Evolutionary conservation across 2,329 filamentous ascomycete genomes (phyloP).

Genomic region (Ploettnerulaceae sp.): DNA sequence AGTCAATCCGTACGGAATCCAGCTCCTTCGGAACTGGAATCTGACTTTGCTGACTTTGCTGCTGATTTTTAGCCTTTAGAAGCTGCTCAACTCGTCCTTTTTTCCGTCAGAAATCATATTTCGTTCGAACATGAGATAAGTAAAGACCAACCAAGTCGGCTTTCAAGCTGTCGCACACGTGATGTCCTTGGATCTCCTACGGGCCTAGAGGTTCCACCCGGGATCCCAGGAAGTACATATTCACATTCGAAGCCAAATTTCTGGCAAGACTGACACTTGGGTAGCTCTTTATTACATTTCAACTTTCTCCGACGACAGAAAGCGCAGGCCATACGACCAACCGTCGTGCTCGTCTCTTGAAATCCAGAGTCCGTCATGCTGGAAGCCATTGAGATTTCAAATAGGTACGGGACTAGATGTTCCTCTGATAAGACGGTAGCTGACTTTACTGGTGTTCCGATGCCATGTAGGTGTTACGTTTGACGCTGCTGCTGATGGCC

Average conservation of each 20-base stretch:
- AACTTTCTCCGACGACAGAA: slow-evolving; percentile 15
- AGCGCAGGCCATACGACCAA: slow-evolving; percentile 8
- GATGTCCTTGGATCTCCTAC: slow-evolving; percentile 3
- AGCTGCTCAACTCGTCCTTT: slow-evolving; percentile 11
- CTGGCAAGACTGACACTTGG: slow-evolving; percentile 13
- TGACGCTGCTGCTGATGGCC: too few species aligned
- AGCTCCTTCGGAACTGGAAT: background rate
- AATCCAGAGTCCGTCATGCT: background rate
- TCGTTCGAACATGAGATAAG: background rate
- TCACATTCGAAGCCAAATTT: slow-evolving; percentile 17
- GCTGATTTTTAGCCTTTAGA: slow-evolving; percentile 3
- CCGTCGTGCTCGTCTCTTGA: background rate
- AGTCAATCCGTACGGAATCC: background rate
- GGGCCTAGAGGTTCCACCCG: slow-evolving; percentile 1
- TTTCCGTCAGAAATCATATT: background rate
- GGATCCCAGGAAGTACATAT: slow-evolving; percentile 4
- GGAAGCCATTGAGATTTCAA: too few species aligned
- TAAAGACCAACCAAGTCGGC: slow-evolving; percentile 10
- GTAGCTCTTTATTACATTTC: slow-evolving; percentile 10
- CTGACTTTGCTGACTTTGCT: background rate
- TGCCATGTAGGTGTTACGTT: too few species aligned
- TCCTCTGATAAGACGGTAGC: too few species aligned
- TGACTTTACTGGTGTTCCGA: too few species aligned
- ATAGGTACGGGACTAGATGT: too few species aligned
- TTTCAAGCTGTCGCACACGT: slow-evolving; percentile 12